Percentiles rank a stretch among this genome's conserved stretches.
Evolutionary conservation across 495 filamentous ascomycete species (phyloP).

Genomic region (Bacidia rubella): DNA sequence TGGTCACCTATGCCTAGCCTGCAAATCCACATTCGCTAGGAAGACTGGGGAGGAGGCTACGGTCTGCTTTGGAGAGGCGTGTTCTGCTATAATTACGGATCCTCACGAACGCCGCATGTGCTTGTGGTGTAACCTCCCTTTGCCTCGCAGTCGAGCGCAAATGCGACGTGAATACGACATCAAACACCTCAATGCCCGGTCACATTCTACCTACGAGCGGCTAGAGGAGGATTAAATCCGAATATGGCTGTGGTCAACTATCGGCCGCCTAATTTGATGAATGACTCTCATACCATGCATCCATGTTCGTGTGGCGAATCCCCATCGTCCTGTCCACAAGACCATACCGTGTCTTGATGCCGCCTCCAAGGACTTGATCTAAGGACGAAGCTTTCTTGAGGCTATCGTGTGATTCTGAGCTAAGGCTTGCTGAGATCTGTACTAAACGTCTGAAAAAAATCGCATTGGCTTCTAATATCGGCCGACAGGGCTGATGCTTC

Average conservation of each 20-base stretch:
- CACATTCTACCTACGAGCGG: slow-evolving; percentile 12
- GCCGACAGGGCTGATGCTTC: no score
- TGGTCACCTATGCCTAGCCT: slow-evolving; percentile 18
- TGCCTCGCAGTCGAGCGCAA: slow-evolving; percentile 9
- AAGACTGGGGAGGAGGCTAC: not conserved
- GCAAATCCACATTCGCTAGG: slow-evolving; percentile 17
- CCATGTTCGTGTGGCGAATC: not conserved
- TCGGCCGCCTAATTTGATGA: not conserved
- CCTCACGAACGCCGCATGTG: slow-evolving; percentile 14
- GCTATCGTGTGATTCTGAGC: no score
- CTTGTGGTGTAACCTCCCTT: slow-evolving; percentile 20
- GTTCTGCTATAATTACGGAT: slow-evolving; percentile 3
- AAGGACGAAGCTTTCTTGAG: no score
- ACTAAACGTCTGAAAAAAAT: no score
- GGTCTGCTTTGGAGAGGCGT: slow-evolving; percentile 16
- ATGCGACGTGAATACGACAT: slow-evolving; percentile 14
- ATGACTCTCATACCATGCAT: not conserved
- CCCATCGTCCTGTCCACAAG: not conserved
- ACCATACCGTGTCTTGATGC: not conserved
- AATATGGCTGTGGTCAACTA: not conserved
- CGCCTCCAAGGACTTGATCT: not conserved
- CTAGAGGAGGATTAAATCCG: not conserved
- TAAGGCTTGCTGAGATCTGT: no score
- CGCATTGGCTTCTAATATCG: no score
- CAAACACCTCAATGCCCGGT: slow-evolving; percentile 12